These are phyloP conservation scores for Sporothrix schenckii DNA, from an alignment of 2,329 filamentous ascomycete species.

Conservation along the genomic window DNA sequence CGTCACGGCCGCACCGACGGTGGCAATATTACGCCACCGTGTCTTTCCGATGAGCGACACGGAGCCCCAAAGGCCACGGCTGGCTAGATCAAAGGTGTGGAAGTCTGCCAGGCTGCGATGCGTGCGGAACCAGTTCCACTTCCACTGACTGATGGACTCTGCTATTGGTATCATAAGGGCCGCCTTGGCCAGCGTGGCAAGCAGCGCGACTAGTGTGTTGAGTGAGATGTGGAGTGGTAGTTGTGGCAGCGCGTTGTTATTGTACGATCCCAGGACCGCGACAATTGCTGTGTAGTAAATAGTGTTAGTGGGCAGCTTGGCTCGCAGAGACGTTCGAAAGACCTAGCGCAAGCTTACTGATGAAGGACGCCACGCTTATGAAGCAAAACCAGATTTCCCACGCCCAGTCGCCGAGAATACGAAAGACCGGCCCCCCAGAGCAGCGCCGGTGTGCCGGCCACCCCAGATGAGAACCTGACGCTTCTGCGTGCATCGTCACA, in stretches of 20 bases:
- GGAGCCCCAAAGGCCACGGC: conserved; percentile 37
- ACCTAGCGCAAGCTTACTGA: background rate
- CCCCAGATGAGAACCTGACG: background rate
- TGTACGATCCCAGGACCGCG: conserved; percentile 4
- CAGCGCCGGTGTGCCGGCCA: background rate
- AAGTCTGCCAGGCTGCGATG: conserved; percentile 40
- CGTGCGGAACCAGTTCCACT: conserved; percentile 42
- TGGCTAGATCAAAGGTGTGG: conserved; percentile 40
- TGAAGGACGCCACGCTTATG: conserved; percentile 23
- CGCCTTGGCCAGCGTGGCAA: conserved; percentile 39
- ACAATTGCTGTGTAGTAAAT: background rate
- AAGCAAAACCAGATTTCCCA: conserved; percentile 24
- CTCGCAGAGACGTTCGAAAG: background rate
- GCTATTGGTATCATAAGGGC: conserved; percentile 38
- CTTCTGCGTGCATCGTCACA: background rate
- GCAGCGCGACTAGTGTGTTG: conserved; percentile 41
- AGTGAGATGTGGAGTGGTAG: conserved; percentile 39
- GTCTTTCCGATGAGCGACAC: conserved; percentile 37
- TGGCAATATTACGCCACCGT: conserved; percentile 39
- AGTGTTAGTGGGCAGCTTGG: background rate
- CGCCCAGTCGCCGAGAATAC: background rate
- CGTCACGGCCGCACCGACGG: conserved; percentile 37
- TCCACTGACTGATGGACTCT: conserved; percentile 42
- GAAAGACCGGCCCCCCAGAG: background rate
- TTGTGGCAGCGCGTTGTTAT: conserved; percentile 31